Base-by-base conservation (phyloP, 805 yeast genomes). In the Candida khao-thaluensis region DNA sequence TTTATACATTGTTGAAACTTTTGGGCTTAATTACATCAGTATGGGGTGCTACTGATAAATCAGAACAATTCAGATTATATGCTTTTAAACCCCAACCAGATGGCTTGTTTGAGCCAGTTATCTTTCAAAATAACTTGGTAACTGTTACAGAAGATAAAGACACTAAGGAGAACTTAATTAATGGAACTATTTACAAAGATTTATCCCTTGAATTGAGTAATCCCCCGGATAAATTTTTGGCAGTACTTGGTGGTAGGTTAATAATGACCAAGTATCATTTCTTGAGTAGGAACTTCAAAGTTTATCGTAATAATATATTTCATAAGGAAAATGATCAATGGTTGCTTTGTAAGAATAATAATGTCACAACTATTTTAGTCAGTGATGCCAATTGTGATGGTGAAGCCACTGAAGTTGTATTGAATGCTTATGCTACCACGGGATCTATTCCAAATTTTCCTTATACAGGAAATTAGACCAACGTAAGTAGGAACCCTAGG, bases 361-460 rank as follows among this genome's bases (percentile, higher is more conserved):
- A 23, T 23, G 14, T 2, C 4, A 23, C 22, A 12, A n/a, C 5
- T 6, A 33, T 33, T 23, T 16, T 23, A 17, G 14, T 17, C 6
- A 10, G 34, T 15, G 30, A 9, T 30, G 10, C 27, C 11, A 4
- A 9, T 12, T 30, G 30, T 29, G 14, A 11, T 3, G 23, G 40
- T 3, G 14, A 37, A n/a, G 12, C 35, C 5, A 12, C 24, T 23
- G 35, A 37, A 14, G 26, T 37, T 3, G 35, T 30, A 2, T 37
- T 37, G 17, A 14, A 17, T 27, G 41, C 37, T 9, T 38, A 35
- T 17, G 32, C 41, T 3, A 30, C 11, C n/a, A 39, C 42, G 5
- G 39, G 43, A 10, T 37, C 40, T 6, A 26, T 44, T n/a, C 48
- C 48, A 14, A 39, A 44, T 16, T 43, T 37, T 21, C 47, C 47